Percentiles rank a stretch among this genome's conserved stretches.
phyloP scores from a whole-genome alignment of 768 basidiomycete species.

The Amanita pseudoporphyria region DNA sequence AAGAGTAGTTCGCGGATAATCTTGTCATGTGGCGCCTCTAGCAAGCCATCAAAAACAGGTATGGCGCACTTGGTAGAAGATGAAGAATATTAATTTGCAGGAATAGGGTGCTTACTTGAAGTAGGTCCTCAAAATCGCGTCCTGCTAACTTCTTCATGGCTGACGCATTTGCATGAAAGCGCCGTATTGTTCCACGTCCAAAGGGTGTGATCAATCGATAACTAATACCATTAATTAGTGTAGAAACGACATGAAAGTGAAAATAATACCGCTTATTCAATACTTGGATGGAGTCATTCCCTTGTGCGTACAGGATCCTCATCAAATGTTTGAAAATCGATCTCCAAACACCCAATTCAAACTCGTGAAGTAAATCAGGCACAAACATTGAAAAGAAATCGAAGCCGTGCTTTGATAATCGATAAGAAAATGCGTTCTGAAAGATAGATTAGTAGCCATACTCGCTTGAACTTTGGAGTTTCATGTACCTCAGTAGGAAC shows the following conservation, averaged over 20 bases:
- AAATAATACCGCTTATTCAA: constrained; percentile 15
- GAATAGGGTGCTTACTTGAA: constrained; percentile 22
- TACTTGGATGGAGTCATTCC: constrained; percentile 11
- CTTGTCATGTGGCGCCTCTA: constrained; percentile 20
- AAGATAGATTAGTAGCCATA: constrained; percentile 17
- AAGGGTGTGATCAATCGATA: constrained; percentile 20
- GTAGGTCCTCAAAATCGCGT: constrained; percentile 31
- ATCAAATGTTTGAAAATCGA: constrained; percentile 25
- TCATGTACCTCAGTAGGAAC: constrained; percentile 19
- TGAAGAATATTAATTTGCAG: background rate
- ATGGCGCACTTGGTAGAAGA: too few relatives aligned
- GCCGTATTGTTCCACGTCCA: constrained; percentile 23
- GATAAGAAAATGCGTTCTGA: constrained; percentile 19
- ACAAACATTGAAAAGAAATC: constrained; percentile 24
- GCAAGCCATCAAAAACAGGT: too few relatives aligned
- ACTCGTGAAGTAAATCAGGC: constrained; percentile 2
- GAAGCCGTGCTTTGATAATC: constrained; percentile 12
- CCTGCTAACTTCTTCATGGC: constrained; percentile 23
- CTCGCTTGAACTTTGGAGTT: constrained; percentile 11
- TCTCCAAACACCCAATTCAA: constrained; percentile 19
- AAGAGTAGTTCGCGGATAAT: constrained; percentile 20
- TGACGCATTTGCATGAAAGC: constrained; percentile 24
- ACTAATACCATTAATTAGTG: constrained; percentile 9
- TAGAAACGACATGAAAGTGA: background rate
- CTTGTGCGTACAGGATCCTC: constrained; percentile 18